Evolutionary conservation across 2,329 filamentous ascomycete species (phyloP).

Genomic region (Malbranchea cinnamomea): DNA sequence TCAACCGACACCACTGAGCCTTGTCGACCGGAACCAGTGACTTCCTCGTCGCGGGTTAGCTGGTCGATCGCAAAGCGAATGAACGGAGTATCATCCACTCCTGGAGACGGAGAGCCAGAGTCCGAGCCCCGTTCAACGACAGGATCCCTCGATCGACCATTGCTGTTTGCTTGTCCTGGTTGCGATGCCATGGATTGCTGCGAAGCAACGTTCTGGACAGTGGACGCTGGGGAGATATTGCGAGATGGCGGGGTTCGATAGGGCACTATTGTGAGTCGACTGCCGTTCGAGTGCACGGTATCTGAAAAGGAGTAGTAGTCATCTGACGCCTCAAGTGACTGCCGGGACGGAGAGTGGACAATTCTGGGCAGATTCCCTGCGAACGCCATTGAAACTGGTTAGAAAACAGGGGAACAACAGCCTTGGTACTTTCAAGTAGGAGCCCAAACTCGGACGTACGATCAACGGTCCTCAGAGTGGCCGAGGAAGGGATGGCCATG

Average conservation of each 20-base stretch:
- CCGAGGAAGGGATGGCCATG: slow-evolving; percentile 4
- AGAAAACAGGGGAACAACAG: not conserved
- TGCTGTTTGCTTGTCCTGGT: not conserved
- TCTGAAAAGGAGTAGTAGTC: slow-evolving; percentile 36
- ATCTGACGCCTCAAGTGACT: slow-evolving; percentile 34
- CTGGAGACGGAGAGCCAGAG: slow-evolving; percentile 47
- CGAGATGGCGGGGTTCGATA: slow-evolving; percentile 32
- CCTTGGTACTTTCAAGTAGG: too few relatives aligned
- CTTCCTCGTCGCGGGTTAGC: slow-evolving; percentile 58
- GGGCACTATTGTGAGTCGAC: slow-evolving; percentile 24
- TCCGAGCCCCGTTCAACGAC: slow-evolving; percentile 15
- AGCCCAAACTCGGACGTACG: too few relatives aligned
- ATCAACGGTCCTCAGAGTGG: slow-evolving; percentile 8
- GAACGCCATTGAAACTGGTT: too few relatives aligned
- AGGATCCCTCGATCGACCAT: slow-evolving; percentile 6
- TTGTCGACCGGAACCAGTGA: slow-evolving; percentile 39
- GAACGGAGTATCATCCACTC: slow-evolving; percentile 71
- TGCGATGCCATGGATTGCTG: slow-evolving; percentile 12
- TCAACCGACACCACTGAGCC: slow-evolving; percentile 28
- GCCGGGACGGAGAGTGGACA: slow-evolving; percentile 27
- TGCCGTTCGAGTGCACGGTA: slow-evolving; percentile 23
- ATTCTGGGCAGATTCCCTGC: slow-evolving; percentile 32
- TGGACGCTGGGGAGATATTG: slow-evolving; percentile 14
- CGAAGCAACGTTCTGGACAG: slow-evolving; percentile 18
- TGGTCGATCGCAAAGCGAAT: slow-evolving; percentile 83